Evolutionary conservation across 2,329 filamentous ascomycete species (phyloP).

Genomic region (Tolypocladium cylindrosporum): DNA sequence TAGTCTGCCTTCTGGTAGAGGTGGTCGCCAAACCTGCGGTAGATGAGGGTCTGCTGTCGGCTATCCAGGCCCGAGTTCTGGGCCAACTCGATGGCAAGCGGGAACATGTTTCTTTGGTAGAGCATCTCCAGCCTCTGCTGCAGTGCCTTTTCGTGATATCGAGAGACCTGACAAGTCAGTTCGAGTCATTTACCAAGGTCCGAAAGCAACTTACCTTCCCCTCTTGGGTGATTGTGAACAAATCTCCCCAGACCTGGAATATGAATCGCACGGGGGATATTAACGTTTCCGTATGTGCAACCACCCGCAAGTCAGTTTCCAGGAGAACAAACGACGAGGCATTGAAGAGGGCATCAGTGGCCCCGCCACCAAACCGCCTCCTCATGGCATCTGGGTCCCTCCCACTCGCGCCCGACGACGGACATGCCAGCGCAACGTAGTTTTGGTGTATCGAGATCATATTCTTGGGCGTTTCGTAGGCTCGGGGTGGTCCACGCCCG

Average conservation of each 20-base stretch:
- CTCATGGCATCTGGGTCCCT: conserved; percentile 50
- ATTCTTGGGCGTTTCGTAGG: conserved; percentile 86
- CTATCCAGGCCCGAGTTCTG: conserved; percentile 76
- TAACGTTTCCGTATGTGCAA: conserved; percentile 81
- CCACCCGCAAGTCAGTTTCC: conserved; percentile 83
- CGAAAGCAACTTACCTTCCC: conserved; percentile 58
- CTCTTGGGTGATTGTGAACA: conserved; percentile 84
- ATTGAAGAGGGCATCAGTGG: conserved; percentile 67
- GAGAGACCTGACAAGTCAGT: conserved; percentile 50
- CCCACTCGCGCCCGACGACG: conserved; percentile 48
- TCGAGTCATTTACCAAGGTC: too few species aligned
- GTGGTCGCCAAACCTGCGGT: conserved; percentile 87
- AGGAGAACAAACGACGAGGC: conserved; percentile 82
- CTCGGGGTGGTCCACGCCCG: conserved; percentile 77
- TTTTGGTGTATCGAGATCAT: conserved; percentile 70
- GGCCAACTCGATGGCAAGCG: conserved; percentile 83
- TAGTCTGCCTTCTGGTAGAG: conserved; percentile 93
- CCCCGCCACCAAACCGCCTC: conserved; percentile 61
- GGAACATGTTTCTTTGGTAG: conserved; percentile 88
- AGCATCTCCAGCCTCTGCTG: conserved; percentile 88
- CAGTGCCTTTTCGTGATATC: conserved; percentile 83
- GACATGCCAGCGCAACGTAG: conserved; percentile 80
- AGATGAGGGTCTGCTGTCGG: conserved; percentile 82
- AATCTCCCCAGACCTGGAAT: conserved; percentile 81
- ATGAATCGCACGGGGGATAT: conserved; percentile 70